These are phyloP conservation scores for Colletotrichum cuscutae DNA, from an alignment of 2,329 filamentous ascomycete species.

Conservation along the genomic window DNA sequence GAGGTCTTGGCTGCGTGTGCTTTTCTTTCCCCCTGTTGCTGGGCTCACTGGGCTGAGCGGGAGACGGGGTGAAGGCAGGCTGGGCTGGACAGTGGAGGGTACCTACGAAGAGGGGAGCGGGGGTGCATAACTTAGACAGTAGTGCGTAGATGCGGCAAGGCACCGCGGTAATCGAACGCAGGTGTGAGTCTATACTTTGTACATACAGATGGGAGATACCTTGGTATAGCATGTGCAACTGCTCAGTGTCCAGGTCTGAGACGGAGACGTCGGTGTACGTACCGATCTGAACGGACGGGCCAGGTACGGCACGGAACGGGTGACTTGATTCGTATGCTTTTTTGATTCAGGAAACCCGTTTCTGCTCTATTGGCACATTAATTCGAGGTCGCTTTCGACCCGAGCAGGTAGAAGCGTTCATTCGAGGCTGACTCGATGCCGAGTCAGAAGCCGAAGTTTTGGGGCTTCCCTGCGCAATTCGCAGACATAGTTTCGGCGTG, in stretches of 20 bases:
- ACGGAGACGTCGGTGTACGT: background rate
- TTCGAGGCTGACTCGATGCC: conserved; percentile 18
- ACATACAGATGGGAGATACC: background rate
- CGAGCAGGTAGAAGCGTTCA: background rate
- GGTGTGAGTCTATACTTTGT: background rate
- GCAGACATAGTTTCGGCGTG: background rate
- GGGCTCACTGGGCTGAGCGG: background rate
- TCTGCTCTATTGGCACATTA: background rate
- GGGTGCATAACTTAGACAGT: too few relatives aligned
- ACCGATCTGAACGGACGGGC: background rate
- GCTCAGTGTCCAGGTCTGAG: background rate
- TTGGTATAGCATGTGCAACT: background rate
- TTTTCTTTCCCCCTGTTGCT: background rate
- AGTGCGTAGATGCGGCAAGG: background rate
- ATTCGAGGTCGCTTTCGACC: background rate
- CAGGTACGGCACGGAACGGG: conserved; percentile 11
- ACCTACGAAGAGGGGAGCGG: background rate
- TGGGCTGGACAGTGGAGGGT: background rate
- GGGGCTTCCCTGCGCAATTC: background rate
- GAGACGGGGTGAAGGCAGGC: background rate
- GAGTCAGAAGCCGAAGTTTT: background rate
- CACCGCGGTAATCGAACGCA: background rate
- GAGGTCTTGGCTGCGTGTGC: conserved; percentile 18
- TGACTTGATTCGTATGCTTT: background rate
- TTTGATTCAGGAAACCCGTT: background rate